Evolutionary conservation across 768 basidiomycete species (phyloP).

Genomic region (Phaffia tasmanica): DNA sequence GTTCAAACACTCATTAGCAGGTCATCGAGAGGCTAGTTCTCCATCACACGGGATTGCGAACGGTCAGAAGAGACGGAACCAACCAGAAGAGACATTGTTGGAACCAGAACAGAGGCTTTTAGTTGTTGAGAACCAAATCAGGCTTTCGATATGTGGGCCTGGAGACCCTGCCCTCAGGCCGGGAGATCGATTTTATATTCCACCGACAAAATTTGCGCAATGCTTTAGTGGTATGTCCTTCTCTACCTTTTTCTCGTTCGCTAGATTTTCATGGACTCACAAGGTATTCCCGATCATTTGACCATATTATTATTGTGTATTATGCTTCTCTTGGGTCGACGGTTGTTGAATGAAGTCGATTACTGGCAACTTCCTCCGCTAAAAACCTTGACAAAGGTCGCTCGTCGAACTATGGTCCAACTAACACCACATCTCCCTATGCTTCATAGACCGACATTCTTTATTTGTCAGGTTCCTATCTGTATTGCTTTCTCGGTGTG

Average conservation of each 20-base stretch:
- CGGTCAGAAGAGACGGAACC: too few relatives aligned
- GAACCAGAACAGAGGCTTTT: too few relatives aligned
- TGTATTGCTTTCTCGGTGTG: conserved; percentile 40
- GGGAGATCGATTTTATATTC: conserved; percentile 17
- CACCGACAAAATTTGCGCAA: conserved; percentile 6
- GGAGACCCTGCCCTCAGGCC: neutral
- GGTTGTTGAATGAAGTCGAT: conserved; percentile 5
- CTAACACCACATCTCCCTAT: conserved; percentile 39
- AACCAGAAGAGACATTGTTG: too few relatives aligned
- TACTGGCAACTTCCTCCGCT: conserved; percentile 25
- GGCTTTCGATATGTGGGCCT: too few relatives aligned
- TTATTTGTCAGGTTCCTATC: conserved; percentile 34
- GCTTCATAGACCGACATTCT: conserved; percentile 40
- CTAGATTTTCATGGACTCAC: too few relatives aligned
- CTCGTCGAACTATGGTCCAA: conserved; percentile 36
- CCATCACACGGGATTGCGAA: too few relatives aligned
- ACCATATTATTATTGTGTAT: neutral
- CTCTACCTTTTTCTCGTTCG: neutral
- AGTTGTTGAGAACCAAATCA: too few relatives aligned
- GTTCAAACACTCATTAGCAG: too few relatives aligned
- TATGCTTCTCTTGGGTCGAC: neutral
- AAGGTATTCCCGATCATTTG: neutral
- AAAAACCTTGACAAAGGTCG: conserved; percentile 36
- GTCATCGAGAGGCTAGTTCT: too few relatives aligned
- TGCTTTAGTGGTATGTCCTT: conserved; percentile 19